Conservation (phyloP, 306 rosid genomes). For the Vigna unguiculata region DNA sequence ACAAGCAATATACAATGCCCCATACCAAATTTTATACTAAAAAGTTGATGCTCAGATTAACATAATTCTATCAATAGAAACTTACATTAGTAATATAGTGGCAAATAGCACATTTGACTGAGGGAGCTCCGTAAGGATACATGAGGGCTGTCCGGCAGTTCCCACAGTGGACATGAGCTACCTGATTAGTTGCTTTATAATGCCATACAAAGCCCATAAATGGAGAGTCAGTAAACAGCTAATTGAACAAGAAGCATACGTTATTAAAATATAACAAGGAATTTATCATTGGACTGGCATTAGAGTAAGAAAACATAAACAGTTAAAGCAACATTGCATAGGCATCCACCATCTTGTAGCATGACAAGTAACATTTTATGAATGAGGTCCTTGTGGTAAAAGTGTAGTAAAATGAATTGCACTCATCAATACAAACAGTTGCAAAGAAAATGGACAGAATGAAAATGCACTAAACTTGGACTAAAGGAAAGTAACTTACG, state of each 20-base stretch:
- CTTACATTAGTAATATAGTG: conserved; percentile 94
- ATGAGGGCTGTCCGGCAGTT: conserved; percentile 91
- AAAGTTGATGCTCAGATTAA: conserved; percentile 21
- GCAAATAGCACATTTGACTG: conserved; percentile 97
- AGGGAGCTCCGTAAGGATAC: conserved; percentile 97
- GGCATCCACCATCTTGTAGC: conserved; percentile 24
- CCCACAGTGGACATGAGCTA: conserved; percentile 88
- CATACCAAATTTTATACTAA: conserved; percentile 9
- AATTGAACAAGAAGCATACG: conserved; percentile 28
- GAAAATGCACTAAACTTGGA: conserved; percentile 23
- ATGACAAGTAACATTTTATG: conserved; percentile 10
- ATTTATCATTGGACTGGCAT: conserved; percentile 36
- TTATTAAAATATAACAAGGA: conserved; percentile 34
- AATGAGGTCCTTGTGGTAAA: conserved; percentile 12
- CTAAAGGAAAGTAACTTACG: conserved; percentile 4
- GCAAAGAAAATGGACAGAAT: neutral
- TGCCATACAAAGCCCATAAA: conserved; percentile 49
- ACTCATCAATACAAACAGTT: conserved; percentile 6
- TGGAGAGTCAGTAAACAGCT: conserved; percentile 42
- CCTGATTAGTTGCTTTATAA: conserved; percentile 66
- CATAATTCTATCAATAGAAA: conserved; percentile 29
- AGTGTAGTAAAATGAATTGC: conserved; percentile 20
- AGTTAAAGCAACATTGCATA: conserved; percentile 26
- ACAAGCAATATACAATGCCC: neutral
- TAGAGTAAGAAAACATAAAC: conserved; percentile 29